Conservation (phyloP, 1,139 yeast species). For the Wickerhamiella pararugosa region DNA sequence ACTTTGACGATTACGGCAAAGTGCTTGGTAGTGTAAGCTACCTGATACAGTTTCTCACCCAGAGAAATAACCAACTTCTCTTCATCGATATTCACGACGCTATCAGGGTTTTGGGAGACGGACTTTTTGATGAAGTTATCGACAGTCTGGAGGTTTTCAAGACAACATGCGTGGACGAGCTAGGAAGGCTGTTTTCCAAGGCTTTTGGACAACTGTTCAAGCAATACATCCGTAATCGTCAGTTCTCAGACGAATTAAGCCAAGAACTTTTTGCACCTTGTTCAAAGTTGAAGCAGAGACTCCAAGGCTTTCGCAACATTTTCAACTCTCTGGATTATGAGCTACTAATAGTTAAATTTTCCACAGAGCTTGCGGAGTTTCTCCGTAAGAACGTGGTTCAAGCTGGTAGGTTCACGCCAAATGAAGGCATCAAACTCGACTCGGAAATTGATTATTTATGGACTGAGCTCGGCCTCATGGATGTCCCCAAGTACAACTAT, state of each 20-base stretch:
- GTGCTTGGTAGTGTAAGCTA: constrained; percentile 47
- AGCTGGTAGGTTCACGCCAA: constrained; percentile 42
- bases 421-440: constrained; percentile 43
- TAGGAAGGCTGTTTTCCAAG: neutral
- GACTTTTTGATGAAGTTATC: constrained; percentile 10
- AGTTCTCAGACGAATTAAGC: neutral
- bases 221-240: neutral
- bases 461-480: constrained; percentile 19
- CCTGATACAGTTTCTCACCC: constrained; percentile 36
- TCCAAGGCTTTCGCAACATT: constrained; percentile 26
- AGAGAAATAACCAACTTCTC: constrained; percentile 51
- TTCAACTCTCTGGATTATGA: constrained; percentile 21
- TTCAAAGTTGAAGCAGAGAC: constrained; percentile 21
- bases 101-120: constrained; percentile 10
- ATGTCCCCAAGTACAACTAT: constrained; percentile 18
- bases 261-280: neutral
- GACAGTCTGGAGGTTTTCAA: constrained; percentile 1
- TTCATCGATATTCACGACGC: constrained; percentile 47
- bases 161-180: neutral
- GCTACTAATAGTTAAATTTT: constrained; percentile 24
- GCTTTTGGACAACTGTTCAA: constrained; percentile 1
- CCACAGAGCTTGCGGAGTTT: constrained; percentile 35
- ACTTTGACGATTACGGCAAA: constrained; percentile 38
- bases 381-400: constrained; percentile 46
- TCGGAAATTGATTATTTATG: constrained; percentile 37